Base-by-base conservation (phyloP, 345 rosid species). In the Citrus australasica region DNA sequence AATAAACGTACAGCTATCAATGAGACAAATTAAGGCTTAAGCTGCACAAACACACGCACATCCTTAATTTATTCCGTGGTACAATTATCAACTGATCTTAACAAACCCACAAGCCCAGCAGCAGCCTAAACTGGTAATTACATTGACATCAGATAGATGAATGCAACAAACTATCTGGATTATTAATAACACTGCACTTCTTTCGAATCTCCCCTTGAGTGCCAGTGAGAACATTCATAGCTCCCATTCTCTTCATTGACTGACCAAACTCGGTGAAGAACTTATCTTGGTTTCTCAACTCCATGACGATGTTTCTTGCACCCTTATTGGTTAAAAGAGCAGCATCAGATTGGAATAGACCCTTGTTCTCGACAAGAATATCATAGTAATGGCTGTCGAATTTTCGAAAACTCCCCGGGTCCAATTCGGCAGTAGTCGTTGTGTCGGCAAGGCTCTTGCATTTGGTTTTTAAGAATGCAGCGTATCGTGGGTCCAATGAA, bases 281-380 rank as follows among this genome's bases (percentile, higher is more conserved):
- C 30, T 77, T 77, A 3, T 63, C 9, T n/a, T 66, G 40, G 71
- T 64, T 48, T 17, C 67, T 69, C 77, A 62, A 74, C 67, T 81
- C 64, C 13, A 30, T 25, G 25, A 79, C 78, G 21, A 59, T 68
- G 53, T 63, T 72, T 55, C 13, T 74, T 1, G 91, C 84, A 25
- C 66, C 79, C 6, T 79, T 48, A 67, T 88, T 59, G 13, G 84
- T 84, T 5, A 89, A 76, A 38, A 91, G 88, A 30, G 92, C 90
- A 11, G 92, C 92, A 27, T 92, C 94, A 1, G 92, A 92, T 42
- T 84, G 89, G 80, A 92, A 86, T 24, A 89, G 83, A 3, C 94
- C 94, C 76, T 83, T 85, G 70, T 87, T 74, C 81, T 82, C 76
- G 53, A 77, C 80, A 32, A 89, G 81, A 27, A 48, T 74, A 9